phyloP scores from a whole-genome alignment of 768 basidiomycete genomes.

The Suillus subluteus region DNA sequence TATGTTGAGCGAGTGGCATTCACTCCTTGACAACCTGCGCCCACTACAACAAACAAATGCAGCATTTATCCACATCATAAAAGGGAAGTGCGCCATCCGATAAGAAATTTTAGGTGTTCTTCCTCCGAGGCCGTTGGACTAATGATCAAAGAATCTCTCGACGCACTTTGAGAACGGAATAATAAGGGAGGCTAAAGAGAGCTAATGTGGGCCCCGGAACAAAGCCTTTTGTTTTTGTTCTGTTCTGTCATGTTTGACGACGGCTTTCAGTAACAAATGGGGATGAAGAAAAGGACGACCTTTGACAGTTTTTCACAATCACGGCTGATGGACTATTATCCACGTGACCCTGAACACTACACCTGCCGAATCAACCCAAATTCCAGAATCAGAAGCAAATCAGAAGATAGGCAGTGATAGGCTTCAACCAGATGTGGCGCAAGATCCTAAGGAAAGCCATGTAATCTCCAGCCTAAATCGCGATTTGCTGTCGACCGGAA shows the following conservation, averaged over 20 bases:
- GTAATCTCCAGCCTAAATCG: constrained; percentile 6
- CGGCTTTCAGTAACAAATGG: constrained; percentile 6
- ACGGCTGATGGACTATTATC: neutral
- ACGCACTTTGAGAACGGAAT: neutral
- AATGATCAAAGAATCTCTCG: neutral
- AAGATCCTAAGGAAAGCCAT: neutral
- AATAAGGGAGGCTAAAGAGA: neutral
- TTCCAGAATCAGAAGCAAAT: constrained; percentile 3
- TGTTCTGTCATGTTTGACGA: constrained; percentile 4
- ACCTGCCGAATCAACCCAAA: constrained; percentile 5
- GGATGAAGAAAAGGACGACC: constrained; percentile 8
- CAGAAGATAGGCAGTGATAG: neutral
- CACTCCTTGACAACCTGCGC: constrained; percentile 12
- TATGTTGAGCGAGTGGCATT: neutral
- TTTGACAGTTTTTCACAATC: constrained; percentile 12
- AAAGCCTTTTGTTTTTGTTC: neutral
- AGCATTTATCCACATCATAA: neutral
- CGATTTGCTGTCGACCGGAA: neutral
- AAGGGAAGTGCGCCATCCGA: constrained; percentile 6
- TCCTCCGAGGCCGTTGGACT: neutral
- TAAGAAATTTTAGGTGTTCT: constrained; percentile 8
- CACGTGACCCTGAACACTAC: constrained; percentile 11
- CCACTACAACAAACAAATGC: constrained; percentile 5
- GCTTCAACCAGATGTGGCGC: constrained; percentile 11
- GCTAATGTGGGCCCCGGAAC: neutral